A percentile compares a stretch with the other conserved stretches of the same genome.
Conservation (phyloP, 768 basidiomycete genomes). For the Lactifluus piperatus region DNA sequence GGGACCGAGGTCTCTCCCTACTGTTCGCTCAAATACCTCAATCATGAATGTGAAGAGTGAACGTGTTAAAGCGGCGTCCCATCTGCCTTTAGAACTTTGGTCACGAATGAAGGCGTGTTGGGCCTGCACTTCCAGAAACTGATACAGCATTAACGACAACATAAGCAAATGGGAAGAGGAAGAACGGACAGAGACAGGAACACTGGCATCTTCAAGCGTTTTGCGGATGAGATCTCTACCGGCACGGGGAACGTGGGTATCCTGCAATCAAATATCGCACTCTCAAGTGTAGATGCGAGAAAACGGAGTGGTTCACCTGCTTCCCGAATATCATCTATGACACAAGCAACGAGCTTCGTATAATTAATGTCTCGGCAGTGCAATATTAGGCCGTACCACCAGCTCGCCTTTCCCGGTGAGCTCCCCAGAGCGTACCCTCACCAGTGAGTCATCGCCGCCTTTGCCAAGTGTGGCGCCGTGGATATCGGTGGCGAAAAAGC, state of each 20-base stretch:
- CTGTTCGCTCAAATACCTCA: constrained; percentile 87
- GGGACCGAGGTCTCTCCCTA: constrained; percentile 79
- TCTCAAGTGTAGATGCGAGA: not conserved
- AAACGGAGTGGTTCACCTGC: constrained; percentile 44
- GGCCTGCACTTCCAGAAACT: constrained; percentile 95
- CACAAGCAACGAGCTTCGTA: not conserved
- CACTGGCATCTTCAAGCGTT: constrained; percentile 71
- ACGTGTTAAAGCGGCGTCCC: constrained; percentile 87
- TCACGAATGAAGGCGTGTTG: constrained; percentile 97
- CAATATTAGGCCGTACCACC: constrained; percentile 42
- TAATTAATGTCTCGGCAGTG: not conserved
- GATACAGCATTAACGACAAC: constrained; percentile 3
- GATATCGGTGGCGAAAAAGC: constrained; percentile 94
- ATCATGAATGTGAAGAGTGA: constrained; percentile 81
- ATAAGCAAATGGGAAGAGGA: not conserved
- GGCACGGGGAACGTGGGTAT: constrained; percentile 85
- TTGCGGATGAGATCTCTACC: constrained; percentile 82
- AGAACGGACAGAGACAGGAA: constrained; percentile 55
- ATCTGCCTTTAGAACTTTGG: constrained; percentile 85
- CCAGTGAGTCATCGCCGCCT: constrained; percentile 67
- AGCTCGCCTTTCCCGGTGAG: constrained; percentile 75
- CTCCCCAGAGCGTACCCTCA: constrained; percentile 64
- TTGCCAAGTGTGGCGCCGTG: constrained; percentile 82
- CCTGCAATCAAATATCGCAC: constrained; percentile 33
- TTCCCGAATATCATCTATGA: constrained; percentile 90